Evolutionary conservation across 2,329 filamentous ascomycete species (phyloP).

Genomic region (Ascochyta viciae-villosae): DNA sequence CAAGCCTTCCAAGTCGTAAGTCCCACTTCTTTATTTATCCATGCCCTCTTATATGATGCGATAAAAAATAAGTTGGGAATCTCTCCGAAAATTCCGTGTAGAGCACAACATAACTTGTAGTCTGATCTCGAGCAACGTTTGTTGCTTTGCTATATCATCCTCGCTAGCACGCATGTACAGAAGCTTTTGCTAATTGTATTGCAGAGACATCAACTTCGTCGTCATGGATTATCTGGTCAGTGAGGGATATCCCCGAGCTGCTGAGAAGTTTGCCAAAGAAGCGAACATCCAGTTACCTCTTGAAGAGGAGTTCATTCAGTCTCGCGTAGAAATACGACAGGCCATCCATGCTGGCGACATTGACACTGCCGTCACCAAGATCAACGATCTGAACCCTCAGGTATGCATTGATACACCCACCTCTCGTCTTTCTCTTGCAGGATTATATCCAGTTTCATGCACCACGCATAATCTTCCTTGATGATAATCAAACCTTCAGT

Average conservation of each 20-base stretch:
- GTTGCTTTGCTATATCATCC: conserved; percentile 20
- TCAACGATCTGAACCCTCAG: conserved; percentile 91
- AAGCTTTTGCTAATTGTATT: conserved; percentile 32
- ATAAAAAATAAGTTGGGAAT: conserved; percentile 95
- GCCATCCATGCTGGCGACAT: conserved; percentile 88
- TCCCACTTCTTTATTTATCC: conserved; percentile 15
- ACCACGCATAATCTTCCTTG: conserved; percentile 97
- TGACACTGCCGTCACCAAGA: conserved; percentile 79
- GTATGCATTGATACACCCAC: conserved; percentile 64
- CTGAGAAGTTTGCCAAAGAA: conserved; percentile 91
- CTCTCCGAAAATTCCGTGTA: conserved; percentile 97
- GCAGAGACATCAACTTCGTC: conserved; percentile 90
- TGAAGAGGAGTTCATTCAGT: conserved; percentile 74
- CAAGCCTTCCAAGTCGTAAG: conserved; percentile 89
- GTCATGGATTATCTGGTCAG: conserved; percentile 97
- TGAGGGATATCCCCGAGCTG: conserved; percentile 91
- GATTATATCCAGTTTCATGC: conserved; percentile 99
- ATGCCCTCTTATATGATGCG: conserved; percentile 71
- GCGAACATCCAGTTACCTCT: conserved; percentile 82
- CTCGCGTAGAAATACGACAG: conserved; percentile 82
- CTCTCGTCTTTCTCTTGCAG: conserved; percentile 62
- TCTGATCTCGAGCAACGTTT: conserved; percentile 60
- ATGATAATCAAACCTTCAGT: conserved; percentile 88
- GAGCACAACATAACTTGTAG: conserved; percentile 86
- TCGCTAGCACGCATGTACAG: not conserved